A percentile compares a stretch with the other conserved stretches of the same genome.
These are phyloP conservation scores for Syncephalastrum racemosum DNA, from an alignment of 371 early-diverging fungal genomes.

Conservation along the genomic window DNA sequence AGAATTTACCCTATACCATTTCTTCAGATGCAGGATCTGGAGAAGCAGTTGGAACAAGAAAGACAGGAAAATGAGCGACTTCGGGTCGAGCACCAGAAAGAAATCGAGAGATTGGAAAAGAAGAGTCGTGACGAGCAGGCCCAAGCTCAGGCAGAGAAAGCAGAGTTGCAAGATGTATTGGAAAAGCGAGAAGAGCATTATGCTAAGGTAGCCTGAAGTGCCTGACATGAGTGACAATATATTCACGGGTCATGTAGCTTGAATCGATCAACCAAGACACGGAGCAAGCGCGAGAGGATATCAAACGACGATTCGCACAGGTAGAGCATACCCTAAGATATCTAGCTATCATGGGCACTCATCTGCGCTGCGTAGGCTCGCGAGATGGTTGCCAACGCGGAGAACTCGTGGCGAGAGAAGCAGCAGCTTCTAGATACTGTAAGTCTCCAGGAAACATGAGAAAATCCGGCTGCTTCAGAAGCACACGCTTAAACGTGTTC, in stretches of 20 bases:
- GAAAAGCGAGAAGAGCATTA: constrained; percentile 4
- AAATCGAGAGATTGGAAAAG: constrained; percentile 13
- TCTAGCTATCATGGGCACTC: not conserved
- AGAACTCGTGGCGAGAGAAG: constrained; percentile 51
- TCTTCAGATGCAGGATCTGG: constrained; percentile 21
- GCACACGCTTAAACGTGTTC: too few species aligned
- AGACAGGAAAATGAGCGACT: constrained; percentile 14
- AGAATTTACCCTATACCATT: not conserved
- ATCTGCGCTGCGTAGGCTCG: constrained; percentile 24
- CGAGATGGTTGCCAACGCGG: constrained; percentile 50
- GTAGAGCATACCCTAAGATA: constrained; percentile 3
- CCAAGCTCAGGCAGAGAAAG: not conserved
- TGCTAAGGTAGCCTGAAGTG: not conserved
- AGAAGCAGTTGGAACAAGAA: constrained; percentile 24
- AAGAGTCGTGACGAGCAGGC: constrained; percentile 6
- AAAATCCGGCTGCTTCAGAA: not conserved
- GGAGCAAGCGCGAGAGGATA: constrained; percentile 41
- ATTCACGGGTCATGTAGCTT: constrained; percentile 3
- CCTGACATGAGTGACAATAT: not conserved
- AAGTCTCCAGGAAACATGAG: not conserved
- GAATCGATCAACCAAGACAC: constrained; percentile 23
- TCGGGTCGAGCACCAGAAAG: constrained; percentile 13
- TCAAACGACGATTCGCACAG: constrained; percentile 45
- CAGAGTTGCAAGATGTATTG: constrained; percentile 7
- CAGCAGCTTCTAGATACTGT: constrained; percentile 31